These are phyloP conservation scores for Paraconiothyrium sp. DNA, from an alignment of 2,329 filamentous ascomycete species.

Conservation along the genomic window DNA sequence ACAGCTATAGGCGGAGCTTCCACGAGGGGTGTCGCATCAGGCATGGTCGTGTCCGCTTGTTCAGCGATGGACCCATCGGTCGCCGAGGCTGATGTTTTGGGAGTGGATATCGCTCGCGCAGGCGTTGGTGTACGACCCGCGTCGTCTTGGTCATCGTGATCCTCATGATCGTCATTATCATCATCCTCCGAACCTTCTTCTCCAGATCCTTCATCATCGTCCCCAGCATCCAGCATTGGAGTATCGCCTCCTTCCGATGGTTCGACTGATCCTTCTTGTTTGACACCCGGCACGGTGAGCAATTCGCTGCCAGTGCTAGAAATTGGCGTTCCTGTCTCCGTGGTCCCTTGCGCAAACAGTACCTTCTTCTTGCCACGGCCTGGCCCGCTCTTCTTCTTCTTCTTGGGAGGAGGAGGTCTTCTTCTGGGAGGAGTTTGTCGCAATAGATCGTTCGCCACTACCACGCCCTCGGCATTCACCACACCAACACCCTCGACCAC, in stretches of 20 bases:
- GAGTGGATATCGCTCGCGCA: conserved; percentile 39
- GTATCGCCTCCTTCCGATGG: conserved; percentile 49
- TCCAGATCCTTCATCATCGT: conserved; percentile 60
- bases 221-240: conserved; percentile 56
- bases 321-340: conserved; percentile 38
- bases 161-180: conserved; percentile 51
- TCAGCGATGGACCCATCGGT: conserved; percentile 23
- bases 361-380: conserved; percentile 83
- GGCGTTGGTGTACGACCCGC: conserved; percentile 56
- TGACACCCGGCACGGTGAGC: conserved; percentile 39
- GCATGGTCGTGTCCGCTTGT: conserved; percentile 10
- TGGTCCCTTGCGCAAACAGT: conserved; percentile 63
- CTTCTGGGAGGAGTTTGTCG: conserved; percentile 64
- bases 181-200: conserved; percentile 57
- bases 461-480: conserved; percentile 68
- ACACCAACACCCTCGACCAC: conserved; percentile 67
- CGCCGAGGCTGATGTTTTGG: conserved; percentile 30
- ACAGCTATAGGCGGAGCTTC: conserved; percentile 16
- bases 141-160: conserved; percentile 24
- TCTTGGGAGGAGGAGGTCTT: conserved; percentile 74
- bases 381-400: conserved; percentile 79
- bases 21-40: conserved; percentile 4
- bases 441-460: conserved; percentile 60
- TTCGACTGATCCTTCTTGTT: conserved; percentile 49
- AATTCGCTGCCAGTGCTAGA: conserved; percentile 34